These are phyloP conservation scores for Jimgerdemannia flammicorona DNA, from an alignment of 192 early-diverging fungal genomes.

Conservation along the genomic window DNA sequence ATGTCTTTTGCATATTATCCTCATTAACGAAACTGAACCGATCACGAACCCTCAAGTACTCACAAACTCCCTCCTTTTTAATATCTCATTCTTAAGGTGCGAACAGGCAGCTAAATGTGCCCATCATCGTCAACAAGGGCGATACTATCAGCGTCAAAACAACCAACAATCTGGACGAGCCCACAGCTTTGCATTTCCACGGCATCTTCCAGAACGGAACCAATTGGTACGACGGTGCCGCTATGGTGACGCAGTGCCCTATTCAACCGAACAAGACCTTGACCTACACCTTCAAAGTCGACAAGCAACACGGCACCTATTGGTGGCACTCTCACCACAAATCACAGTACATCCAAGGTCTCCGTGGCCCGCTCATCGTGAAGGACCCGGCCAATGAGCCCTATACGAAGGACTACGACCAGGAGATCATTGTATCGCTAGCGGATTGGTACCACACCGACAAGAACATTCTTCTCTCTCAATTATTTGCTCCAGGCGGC, in stretches of 20 bases:
- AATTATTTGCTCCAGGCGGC: too few relatives aligned
- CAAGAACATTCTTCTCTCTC: too few relatives aligned
- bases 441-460: slow-evolving; percentile 6
- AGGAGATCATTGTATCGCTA: slow-evolving; percentile 39
- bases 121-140: slow-evolving; percentile 19
- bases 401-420: slow-evolving; percentile 26
- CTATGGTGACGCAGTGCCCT: slow-evolving; percentile 31
- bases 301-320: slow-evolving; percentile 55
- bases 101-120: too few relatives aligned
- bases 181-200: slow-evolving; percentile 46
- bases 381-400: slow-evolving; percentile 24
- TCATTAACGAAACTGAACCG: too few relatives aligned
- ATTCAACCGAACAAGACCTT: slow-evolving; percentile 72
- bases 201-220: slow-evolving; percentile 52
- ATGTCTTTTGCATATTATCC: too few relatives aligned
- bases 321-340: slow-evolving; percentile 46
- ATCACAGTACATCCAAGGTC: slow-evolving; percentile 39
- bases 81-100: too few relatives aligned
- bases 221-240: slow-evolving; percentile 44
- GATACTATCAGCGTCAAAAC: slow-evolving; percentile 43
- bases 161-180: slow-evolving; percentile 25
- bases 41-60: too few relatives aligned
- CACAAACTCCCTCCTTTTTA: too few relatives aligned
- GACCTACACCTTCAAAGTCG: slow-evolving; percentile 66
- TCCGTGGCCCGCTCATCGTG: slow-evolving; percentile 31